phyloP scores from a whole-genome alignment of 176 grass and related monocot species.

The Elaeis guineensis region DNA sequence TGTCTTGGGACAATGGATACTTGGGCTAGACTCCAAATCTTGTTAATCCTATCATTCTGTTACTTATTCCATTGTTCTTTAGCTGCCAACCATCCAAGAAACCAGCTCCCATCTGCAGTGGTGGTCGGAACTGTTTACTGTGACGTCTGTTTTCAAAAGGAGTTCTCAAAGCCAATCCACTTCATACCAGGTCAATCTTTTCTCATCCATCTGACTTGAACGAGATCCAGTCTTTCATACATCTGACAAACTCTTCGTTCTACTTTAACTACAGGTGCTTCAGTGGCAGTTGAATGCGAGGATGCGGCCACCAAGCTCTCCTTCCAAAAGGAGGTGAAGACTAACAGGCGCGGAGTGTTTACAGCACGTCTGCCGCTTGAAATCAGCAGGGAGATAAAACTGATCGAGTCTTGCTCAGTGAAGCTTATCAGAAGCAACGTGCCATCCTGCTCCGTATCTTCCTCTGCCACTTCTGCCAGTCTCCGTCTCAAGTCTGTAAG shows the following conservation, averaged over 20 bases:
- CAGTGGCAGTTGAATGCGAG: conserved; percentile 22
- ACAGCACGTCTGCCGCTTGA: conserved; percentile 12
- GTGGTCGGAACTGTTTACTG: conserved; percentile 32
- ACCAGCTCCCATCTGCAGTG: background rate
- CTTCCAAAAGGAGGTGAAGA: conserved; percentile 18
- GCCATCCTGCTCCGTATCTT: conserved; percentile 23
- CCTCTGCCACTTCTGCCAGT: conserved; percentile 12
- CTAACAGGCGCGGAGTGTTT: conserved; percentile 21
- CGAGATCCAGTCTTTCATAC: background rate
- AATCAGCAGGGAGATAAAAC: conserved; percentile 3
- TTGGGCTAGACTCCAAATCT: too few relatives aligned
- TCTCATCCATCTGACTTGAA: background rate
- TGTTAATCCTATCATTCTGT: too few relatives aligned
- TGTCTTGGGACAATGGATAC: too few relatives aligned
- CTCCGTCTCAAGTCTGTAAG: conserved; percentile 15
- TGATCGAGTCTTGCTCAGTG: conserved; percentile 23
- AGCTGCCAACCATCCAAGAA: background rate
- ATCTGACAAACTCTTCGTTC: background rate
- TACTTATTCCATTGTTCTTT: too few relatives aligned
- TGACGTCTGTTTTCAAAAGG: conserved; percentile 22
- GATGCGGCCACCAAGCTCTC: background rate
- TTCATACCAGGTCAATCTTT: conserved; percentile 24
- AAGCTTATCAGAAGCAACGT: conserved; percentile 16
- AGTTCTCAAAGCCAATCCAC: conserved; percentile 11
- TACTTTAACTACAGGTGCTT: conserved; percentile 19